Evolutionary conservation across 2,329 filamentous ascomycete species (phyloP).

Genomic region (Penicillium capsulatum): DNA sequence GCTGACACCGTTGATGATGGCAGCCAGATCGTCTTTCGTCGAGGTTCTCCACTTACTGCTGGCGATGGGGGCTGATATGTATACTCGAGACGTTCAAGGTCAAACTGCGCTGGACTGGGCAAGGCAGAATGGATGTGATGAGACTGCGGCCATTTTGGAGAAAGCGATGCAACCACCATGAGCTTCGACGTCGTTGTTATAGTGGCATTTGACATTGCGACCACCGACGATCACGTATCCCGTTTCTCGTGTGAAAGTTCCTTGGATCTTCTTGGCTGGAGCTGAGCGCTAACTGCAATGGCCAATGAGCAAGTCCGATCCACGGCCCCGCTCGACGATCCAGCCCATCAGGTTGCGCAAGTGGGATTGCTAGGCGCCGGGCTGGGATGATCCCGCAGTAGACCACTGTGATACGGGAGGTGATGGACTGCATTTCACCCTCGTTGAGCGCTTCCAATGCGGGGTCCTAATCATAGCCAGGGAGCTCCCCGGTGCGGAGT

Average conservation of each 20-base stretch:
- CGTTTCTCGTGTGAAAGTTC: no score
- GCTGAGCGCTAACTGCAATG: background rate
- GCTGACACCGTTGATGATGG: constrained; percentile 7
- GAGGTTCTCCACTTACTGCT: background rate
- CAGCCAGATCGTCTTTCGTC: background rate
- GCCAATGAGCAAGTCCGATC: constrained; percentile 3
- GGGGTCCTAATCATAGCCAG: constrained; percentile 13
- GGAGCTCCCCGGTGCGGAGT: constrained; percentile 12
- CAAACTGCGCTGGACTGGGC: constrained; percentile 6
- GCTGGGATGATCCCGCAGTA: constrained; percentile 19
- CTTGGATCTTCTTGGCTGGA: constrained; percentile 1
- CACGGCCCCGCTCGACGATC: constrained; percentile 5
- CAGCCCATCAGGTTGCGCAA: constrained; percentile 12
- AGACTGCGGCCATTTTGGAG: background rate
- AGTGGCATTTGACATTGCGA: no score
- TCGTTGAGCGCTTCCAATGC: background rate
- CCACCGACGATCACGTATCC: background rate
- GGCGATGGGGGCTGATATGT: background rate
- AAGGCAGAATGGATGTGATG: background rate
- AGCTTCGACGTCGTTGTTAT: no score
- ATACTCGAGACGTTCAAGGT: background rate
- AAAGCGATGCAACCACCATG: background rate
- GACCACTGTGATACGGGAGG: constrained; percentile 13
- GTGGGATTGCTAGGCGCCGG: constrained; percentile 14
- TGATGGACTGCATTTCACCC: constrained; percentile 3